Evolutionary conservation across 1,284 basidiomycete genomes (phyloP), one percentile per base, ranked within the genome.

Genomic region (Cerioporus squamosus): DNA sequence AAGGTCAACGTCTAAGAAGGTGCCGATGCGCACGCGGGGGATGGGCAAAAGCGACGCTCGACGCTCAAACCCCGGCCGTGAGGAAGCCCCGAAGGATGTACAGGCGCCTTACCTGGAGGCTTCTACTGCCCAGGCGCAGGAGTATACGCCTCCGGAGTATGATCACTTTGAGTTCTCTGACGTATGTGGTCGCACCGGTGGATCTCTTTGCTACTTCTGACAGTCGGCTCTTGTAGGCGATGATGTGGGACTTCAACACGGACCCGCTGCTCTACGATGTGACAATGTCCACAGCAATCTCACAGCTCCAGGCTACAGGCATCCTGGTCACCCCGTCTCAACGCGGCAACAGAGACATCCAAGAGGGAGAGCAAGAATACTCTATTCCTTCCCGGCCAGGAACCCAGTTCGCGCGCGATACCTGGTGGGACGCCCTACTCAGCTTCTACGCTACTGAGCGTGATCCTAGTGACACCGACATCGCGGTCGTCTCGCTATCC

Each of bases 371-470:
- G 22, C 51, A 58, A 17, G 5, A 36, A 12, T 5, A 1, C 33
- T 20, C 55, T 6, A 53, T 64, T n/a, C 55, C 57, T 7, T 24
- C 58, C 1, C 39, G 83, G 60, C 89, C 88, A 5, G 86, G 87
- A 10, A 70, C 86, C 23, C 79, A 79, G 44, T 90, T 88, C 69
- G 75, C 79, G 20, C 86, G 87, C 51, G 84, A 87, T 72, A 85
- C 84, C 20, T 91, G 90, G 90, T 92, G 88, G 87, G 91, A 91
- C 66, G 83, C 80, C 5, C 76, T 92, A 17, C 70, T 90, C 38
- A 74, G 75, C 17, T 68, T 86, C 17, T 91, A 91, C 68, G 64
- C 75, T 36, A 72, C 77, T 15, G 72, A 79, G 33, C 36, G 55
- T 33, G 59, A n/a, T 67, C 66, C 33, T 15, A 12, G 33, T 4